Conservation (phyloP, 148 eudicot genomes). For the Rhododendron vialii region DNA sequence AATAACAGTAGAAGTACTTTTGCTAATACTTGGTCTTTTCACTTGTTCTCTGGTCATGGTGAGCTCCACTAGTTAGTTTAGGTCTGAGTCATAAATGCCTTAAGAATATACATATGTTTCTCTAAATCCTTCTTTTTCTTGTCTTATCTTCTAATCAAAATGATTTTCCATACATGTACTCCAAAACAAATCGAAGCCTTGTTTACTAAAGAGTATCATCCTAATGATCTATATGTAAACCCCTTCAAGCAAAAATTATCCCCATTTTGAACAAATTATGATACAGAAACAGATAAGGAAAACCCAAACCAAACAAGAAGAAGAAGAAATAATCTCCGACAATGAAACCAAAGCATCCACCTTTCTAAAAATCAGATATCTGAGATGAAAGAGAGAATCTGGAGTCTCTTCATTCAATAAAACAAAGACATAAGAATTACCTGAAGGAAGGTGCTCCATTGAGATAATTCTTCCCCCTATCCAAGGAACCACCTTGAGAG, state of each 20-base stretch:
- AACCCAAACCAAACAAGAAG: background rate
- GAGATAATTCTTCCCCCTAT: constrained; percentile 94
- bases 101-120: background rate
- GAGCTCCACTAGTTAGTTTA: background rate
- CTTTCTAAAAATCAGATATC: background rate
- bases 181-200: background rate
- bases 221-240: background rate
- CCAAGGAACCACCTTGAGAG: constrained; percentile 94
- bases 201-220: background rate
- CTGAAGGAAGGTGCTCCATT: constrained; percentile 93
- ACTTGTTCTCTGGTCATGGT: background rate
- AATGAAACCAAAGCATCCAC: background rate
- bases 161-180: background rate
- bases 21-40: background rate
- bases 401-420: background rate
- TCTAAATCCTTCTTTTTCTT: background rate
- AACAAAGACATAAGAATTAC: constrained; percentile 30
- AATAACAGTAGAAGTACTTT: background rate
- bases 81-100: background rate
- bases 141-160: background rate
- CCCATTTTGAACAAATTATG: background rate
- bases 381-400: background rate
- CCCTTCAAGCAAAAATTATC: background rate
- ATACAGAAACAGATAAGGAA: background rate
- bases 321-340: background rate